phyloP scores from a whole-genome alignment of 1,284 basidiomycete species.

The Pseudozyma sp. region DNA sequence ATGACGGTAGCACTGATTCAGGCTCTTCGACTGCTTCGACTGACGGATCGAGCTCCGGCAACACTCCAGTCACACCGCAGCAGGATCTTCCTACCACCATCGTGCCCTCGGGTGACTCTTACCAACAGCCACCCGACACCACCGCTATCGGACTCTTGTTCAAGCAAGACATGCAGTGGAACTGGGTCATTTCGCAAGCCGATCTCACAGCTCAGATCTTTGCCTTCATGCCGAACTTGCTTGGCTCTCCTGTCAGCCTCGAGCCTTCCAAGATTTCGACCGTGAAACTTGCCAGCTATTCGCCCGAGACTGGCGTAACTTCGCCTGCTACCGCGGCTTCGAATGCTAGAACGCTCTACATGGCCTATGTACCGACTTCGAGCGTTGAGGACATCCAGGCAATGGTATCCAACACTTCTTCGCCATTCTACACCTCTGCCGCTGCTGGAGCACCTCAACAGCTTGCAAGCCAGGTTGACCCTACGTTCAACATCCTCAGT shows the following conservation, averaged over 20 bases:
- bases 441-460: constrained; percentile 50
- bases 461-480: constrained; percentile 60
- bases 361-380: constrained; percentile 57
- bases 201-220: constrained; percentile 66
- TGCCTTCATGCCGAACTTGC: constrained; percentile 63
- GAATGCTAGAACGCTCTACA: constrained; percentile 53
- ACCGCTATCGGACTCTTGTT: constrained; percentile 58
- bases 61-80: background rate
- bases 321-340: constrained; percentile 13
- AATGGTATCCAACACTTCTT: constrained; percentile 44
- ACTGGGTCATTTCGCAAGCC: constrained; percentile 59
- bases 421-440: constrained; percentile 57
- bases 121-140: constrained; percentile 43
- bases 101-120: constrained; percentile 44
- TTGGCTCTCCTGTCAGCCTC: constrained; percentile 42
- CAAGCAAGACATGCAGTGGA: constrained; percentile 60
- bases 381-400: constrained; percentile 38
- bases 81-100: constrained; percentile 46
- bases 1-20: constrained; percentile 9
- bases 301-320: constrained; percentile 14
- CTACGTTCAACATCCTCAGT: constrained; percentile 53
- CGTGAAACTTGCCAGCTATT: constrained; percentile 53
- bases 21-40: constrained; percentile 14
- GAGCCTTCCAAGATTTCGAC: constrained; percentile 49
- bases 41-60: background rate